Evolutionary conservation across 202 grass and related monocot genomes (phyloP), one percentile per base, ranked within the genome.

Genomic region (Sporobolus alterniflorus): DNA sequence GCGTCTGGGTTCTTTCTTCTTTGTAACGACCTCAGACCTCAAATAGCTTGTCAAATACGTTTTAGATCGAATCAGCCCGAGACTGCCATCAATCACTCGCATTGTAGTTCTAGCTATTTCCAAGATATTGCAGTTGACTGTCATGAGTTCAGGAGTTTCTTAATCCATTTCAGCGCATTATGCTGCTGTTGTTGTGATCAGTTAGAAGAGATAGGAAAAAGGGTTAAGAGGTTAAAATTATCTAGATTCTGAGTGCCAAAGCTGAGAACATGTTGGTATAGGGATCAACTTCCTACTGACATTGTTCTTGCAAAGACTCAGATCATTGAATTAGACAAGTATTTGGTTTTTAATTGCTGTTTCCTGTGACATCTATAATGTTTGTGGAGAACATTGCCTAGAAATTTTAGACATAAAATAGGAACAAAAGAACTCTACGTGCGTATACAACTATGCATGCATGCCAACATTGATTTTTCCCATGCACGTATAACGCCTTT

Each of bases 401-500:
- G 21, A 76, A 57, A 89, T 60, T 64, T 20, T 66, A 20, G 40
- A 39, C 55, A 71, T 77, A 47, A 21, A 28, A 33, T 73, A 40
- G 5, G 24, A 21, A 66, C 24, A 25, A n/a, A 12, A 83, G 50
- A 74, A 81, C 17, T 78, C 21, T 55, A 79, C 0, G 32, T 79
- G 31, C 50, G 18, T 52, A 52, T 43, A 74, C 25, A 5, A 1
- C 7, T 13, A 9, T 59, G 12, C n/a, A 32, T 86, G 68, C 52
- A 86, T 79, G 79, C 6, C 32, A 1, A 29, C 80, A 83, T 83
- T 83, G 74, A 86, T 90, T n/a, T 55, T 63, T n/a, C 51, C 73
- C 49, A 73, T 86, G 78, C 73, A 63, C 7, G 8, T 42, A 46
- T 63, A 8, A 83, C 20, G 18, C 39, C 10, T 43, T 83, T 68